Evolutionary conservation across 2,329 filamentous ascomycete genomes (phyloP), one percentile per base, ranked within the genome.

Genomic region (Talaromyces amestolkiae): DNA sequence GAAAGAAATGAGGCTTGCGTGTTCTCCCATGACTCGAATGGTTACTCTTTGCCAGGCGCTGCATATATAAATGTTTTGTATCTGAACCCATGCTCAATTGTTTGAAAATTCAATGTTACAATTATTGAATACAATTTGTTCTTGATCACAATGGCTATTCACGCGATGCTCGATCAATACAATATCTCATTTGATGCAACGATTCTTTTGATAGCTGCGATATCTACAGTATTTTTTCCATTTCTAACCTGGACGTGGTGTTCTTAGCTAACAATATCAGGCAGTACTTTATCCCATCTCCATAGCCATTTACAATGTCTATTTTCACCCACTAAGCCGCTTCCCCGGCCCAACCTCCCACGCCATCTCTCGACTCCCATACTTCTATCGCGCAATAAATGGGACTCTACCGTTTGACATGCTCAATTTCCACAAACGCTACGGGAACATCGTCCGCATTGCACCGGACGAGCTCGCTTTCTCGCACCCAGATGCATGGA

Each of bases 381-480:
- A 68, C 37, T 47, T 61, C 13, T 65, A 64, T 47, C 62, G 65
- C 27, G n/a, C 60, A 8, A 39, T 67, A 8, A 45, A 53, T 1
- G 72, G 72, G 8, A 69, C 67, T 2, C 67, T 74, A 6, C 65
- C 68, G 17, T 69, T 70, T 17, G 65, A 71, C 6, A 67, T 73
- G n/a, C 58, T 69, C 3, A 56, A 69, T 8, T 58, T 74, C 6
- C 74, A 76, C 58, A 19, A 67, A 33, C 68, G 68, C 31, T 74
- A 76, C 37, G 74, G 74, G 3, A 58, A 71, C 10, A 68, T 75
- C 15, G 69, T 76, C 3, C 72, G 74, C 2, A 71, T 76, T 27
- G 73, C 70, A 13, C 71, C 72, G 1, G 68, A 72, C 24, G 70
- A 75, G 45, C 67, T 75, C 5, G 67, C 68, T 31, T 73, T 75